Evolutionary conservation across 2,329 filamentous ascomycete species (phyloP), one percentile per base, ranked within the genome.

Genomic region (Pyrenochaeta sp.): DNA sequence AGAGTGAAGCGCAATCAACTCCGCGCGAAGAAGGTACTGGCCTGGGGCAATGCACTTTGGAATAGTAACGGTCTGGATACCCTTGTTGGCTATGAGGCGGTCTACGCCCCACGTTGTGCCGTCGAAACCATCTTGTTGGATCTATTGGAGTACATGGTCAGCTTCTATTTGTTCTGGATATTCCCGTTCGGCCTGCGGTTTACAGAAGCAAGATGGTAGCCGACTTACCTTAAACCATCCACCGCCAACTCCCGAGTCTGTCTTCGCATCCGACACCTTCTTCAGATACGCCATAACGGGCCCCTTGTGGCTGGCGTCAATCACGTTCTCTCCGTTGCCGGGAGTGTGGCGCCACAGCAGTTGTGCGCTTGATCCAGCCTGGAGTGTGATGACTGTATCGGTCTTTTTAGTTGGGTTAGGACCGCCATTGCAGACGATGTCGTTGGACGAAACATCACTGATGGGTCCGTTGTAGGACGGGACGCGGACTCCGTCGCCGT

Each of bases 41-140:
- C 24, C 24, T 5, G 11, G 11, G 4, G 9, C 24, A 10, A 27
- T 27, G 14, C 24, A 27, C 9, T 27, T 10, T 5, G 24, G 24
- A 27, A 27, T 27, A 13, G 10, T 10, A 41, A 67, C 63, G 42
- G 64, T 62, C 53, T 70, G 60, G 72, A 74, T 77, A 30, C 76
- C 75, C 27, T 67, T 55, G 55, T 71, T 70, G 28, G 67, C 47
- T 52, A 77, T 77, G 66, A 77, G 68, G 47, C 69, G 65, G 59
- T 78, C 75, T 32, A 78, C 75, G 19, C 69, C 75, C 75, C 75
- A 27, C 10, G 10, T 10, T 5, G 10, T 27, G 9, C n/a, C n/a
- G n/a, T n/a, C n/a, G n/a, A n/a, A n/a, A n/a, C n/a, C n/a, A n/a
- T n/a, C n/a, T n/a, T n/a, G n/a, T n/a, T n/a, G n/a, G n/a, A n/a